These are phyloP conservation scores for Dioscorea zingiberensis DNA, from an alignment of 106 monocot genomes.

Conservation along the genomic window DNA sequence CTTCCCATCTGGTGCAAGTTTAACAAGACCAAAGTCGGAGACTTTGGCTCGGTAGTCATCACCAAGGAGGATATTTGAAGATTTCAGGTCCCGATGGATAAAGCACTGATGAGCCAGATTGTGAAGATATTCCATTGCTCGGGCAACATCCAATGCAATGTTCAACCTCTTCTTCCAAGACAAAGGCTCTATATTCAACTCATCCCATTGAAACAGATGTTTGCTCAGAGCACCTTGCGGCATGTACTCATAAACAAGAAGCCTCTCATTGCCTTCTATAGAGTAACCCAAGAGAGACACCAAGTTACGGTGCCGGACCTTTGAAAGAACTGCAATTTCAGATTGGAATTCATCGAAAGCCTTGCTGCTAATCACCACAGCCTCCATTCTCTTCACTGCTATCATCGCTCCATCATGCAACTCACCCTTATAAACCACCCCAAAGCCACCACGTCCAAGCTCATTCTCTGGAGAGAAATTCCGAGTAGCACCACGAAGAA, in stretches of 20 bases:
- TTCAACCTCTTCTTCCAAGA: slow-evolving; percentile 66
- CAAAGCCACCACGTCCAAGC: slow-evolving; percentile 67
- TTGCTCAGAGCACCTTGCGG: slow-evolving; percentile 60
- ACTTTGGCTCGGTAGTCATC: slow-evolving; percentile 68
- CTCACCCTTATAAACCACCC: slow-evolving; percentile 67
- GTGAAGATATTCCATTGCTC: slow-evolving; percentile 76
- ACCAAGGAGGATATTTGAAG: slow-evolving; percentile 65
- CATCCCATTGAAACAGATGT: slow-evolving; percentile 55
- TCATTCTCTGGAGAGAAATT: slow-evolving; percentile 55
- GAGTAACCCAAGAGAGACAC: slow-evolving; percentile 62
- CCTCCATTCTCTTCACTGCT: slow-evolving; percentile 75
- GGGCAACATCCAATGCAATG: slow-evolving; percentile 67
- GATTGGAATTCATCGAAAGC: slow-evolving; percentile 65
- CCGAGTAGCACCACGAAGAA: slow-evolving; percentile 39
- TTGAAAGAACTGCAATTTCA: slow-evolving; percentile 63
- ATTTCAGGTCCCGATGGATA: slow-evolving; percentile 77
- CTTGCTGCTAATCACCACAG: slow-evolving; percentile 28
- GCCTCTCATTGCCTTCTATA: slow-evolving; percentile 47
- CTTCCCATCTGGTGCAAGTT: slow-evolving; percentile 64
- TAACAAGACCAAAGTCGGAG: slow-evolving; percentile 70
- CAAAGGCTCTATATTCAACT: slow-evolving; percentile 39
- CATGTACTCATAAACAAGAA: slow-evolving; percentile 78
- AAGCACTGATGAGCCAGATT: slow-evolving; percentile 55
- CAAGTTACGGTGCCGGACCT: slow-evolving; percentile 60
- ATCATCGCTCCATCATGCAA: slow-evolving; percentile 61